Evolutionary conservation across 768 basidiomycete species (phyloP).

Genomic region (Fomitopsis pulvina): DNA sequence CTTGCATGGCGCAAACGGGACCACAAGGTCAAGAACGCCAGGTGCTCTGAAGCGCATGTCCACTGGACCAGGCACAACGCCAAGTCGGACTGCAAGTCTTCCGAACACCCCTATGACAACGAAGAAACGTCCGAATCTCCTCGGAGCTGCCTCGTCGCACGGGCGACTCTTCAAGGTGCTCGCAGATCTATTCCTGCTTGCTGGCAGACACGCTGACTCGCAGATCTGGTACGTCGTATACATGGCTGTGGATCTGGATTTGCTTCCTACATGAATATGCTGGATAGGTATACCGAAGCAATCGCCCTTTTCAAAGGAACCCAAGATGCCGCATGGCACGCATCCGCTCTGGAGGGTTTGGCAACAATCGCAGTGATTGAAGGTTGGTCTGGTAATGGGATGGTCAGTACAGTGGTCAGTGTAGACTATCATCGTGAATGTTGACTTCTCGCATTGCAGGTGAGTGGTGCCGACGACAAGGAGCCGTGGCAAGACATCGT

Average conservation of each 20-base stretch:
- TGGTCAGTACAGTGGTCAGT: slow-evolving; percentile 45
- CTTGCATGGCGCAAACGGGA: slow-evolving; percentile 23
- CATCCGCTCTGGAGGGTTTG: slow-evolving; percentile 79
- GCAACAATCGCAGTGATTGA: slow-evolving; percentile 76
- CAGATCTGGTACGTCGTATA: slow-evolving; percentile 51
- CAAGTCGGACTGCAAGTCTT: slow-evolving; percentile 48
- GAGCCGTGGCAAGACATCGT: slow-evolving; percentile 74
- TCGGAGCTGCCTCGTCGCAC: slow-evolving; percentile 70
- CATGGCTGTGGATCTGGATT: not conserved
- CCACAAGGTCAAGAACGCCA: slow-evolving; percentile 23
- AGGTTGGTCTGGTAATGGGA: slow-evolving; percentile 73
- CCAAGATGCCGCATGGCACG: slow-evolving; percentile 85
- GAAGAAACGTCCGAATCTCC: slow-evolving; percentile 58
- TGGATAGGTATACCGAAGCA: slow-evolving; percentile 78
- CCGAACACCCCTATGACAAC: slow-evolving; percentile 26
- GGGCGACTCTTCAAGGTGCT: slow-evolving; percentile 84
- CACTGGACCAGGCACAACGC: slow-evolving; percentile 25
- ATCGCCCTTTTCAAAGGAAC: slow-evolving; percentile 65
- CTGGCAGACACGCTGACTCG: slow-evolving; percentile 83
- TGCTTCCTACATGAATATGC: not conserved
- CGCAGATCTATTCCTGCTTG: slow-evolving; percentile 82
- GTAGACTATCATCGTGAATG: slow-evolving; percentile 6
- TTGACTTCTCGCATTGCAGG: not conserved
- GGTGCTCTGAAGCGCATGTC: slow-evolving; percentile 47
- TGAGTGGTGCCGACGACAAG: slow-evolving; percentile 26